These are phyloP conservation scores for Alternaria infectoria DNA, from an alignment of 2,329 filamentous ascomycete species.

Conservation along the genomic window DNA sequence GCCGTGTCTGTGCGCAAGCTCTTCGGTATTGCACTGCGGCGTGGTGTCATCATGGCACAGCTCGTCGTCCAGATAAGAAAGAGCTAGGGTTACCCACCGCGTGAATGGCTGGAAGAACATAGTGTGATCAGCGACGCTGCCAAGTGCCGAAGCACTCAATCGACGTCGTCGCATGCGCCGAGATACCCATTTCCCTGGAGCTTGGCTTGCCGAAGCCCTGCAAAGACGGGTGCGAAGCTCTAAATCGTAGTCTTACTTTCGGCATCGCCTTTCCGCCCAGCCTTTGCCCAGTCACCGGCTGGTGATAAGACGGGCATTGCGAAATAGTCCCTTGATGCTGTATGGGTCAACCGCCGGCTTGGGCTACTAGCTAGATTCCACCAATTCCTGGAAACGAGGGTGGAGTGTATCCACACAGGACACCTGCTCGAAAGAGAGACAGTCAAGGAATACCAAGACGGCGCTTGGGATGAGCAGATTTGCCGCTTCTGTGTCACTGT, in stretches of 20 bases:
- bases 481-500: constrained; percentile 12
- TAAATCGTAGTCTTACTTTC: constrained; percentile 2
- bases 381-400: background rate
- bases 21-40: background rate
- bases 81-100: constrained; percentile 5
- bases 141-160: constrained; percentile 34
- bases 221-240: constrained; percentile 12
- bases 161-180: constrained; percentile 25
- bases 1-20: background rate
- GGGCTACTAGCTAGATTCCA: background rate
- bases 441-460: constrained; percentile 29
- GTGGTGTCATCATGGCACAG: background rate
- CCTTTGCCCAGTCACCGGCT: constrained; percentile 40
- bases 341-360: background rate
- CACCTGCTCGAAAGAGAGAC: constrained; percentile 30
- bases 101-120: constrained; percentile 12
- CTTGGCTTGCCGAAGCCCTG: constrained; percentile 22
- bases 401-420: constrained; percentile 1
- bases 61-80: constrained; percentile 24
- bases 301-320: background rate
- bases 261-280: background rate
- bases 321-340: background rate
- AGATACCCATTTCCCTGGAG: constrained; percentile 16
- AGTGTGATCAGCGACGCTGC: constrained; percentile 27
- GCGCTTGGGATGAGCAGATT: constrained; percentile 7